Evolutionary conservation across 1,139 yeast species (phyloP).

Genomic region (Magnusiomyces paraingens): DNA sequence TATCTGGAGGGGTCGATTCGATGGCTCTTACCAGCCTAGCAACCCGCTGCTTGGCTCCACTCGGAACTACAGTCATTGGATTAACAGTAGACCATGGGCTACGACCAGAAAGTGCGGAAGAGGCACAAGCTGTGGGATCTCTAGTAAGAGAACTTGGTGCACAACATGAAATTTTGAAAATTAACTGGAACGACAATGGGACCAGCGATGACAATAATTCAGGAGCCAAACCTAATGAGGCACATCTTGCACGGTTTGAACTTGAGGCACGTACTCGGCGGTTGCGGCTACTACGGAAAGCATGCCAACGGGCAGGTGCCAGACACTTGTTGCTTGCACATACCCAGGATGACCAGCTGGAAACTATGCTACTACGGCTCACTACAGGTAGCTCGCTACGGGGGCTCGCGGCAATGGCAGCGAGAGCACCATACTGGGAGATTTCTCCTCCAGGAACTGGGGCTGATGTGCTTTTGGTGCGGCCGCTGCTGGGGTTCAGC

Average conservation of each 20-base stretch:
- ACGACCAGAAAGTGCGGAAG: constrained; percentile 42
- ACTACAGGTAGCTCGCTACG: constrained; percentile 48
- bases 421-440: constrained; percentile 21
- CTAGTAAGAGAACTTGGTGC: constrained; percentile 35
- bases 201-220: background rate
- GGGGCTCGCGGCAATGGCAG: constrained; percentile 46
- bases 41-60: constrained; percentile 30
- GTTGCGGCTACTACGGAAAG: constrained; percentile 34
- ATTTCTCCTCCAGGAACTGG: constrained; percentile 20
- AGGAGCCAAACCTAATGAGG: constrained; percentile 11
- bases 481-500: constrained; percentile 49
- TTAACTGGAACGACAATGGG: constrained; percentile 5
- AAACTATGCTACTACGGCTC: constrained; percentile 57
- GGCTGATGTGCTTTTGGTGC: constrained; percentile 23
- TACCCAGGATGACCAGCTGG: constrained; percentile 64
- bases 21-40: constrained; percentile 54
- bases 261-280: constrained; percentile 40
- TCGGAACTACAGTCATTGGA: constrained; percentile 37
- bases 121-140: constrained; percentile 43
- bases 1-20: constrained; percentile 82
- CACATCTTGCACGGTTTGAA: constrained; percentile 18
- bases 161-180: constrained; percentile 34
- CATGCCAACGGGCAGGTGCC: constrained; percentile 15
- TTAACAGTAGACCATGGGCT: constrained; percentile 55
- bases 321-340: constrained; percentile 53